phyloP scores from a whole-genome alignment of 345 rosid species.

The Acer yangbiense region DNA sequence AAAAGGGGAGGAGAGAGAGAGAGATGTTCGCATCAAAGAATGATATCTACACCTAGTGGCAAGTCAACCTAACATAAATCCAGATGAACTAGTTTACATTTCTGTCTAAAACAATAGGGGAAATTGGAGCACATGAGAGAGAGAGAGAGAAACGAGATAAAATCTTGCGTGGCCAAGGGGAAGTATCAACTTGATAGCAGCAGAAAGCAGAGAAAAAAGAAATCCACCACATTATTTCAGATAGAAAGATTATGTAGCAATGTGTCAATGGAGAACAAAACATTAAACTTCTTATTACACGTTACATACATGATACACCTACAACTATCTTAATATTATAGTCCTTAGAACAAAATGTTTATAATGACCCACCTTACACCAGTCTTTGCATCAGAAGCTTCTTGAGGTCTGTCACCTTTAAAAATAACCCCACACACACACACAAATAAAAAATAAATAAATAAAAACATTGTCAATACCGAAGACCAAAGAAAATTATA shows the following conservation, averaged over 20 bases:
- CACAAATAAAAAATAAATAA: no score
- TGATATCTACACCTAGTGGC: no score
- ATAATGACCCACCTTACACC: conserved; percentile 44
- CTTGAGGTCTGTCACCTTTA: conserved; percentile 49
- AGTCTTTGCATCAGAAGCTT: conserved; percentile 40
- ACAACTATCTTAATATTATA: not conserved
- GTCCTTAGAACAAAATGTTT: conserved; percentile 2
- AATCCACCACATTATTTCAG: not conserved
- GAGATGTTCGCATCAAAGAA: no score
- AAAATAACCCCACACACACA: no score
- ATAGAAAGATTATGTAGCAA: no score
- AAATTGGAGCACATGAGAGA: no score
- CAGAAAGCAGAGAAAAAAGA: not conserved
- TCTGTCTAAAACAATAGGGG: no score
- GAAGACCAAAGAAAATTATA: not conserved
- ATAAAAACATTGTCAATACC: no score
- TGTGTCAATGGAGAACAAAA: not conserved
- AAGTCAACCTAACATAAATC: no score
- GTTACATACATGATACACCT: not conserved
- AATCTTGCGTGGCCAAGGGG: not conserved
- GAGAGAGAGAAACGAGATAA: not conserved
- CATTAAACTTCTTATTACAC: not conserved
- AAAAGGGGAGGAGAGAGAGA: no score
- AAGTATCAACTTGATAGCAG: not conserved
- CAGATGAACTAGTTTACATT: no score